A percentile compares a stretch with the other conserved stretches of the same genome.
These are phyloP conservation scores for Cucumis cinereus DNA, from an alignment of 306 rosid species.

Conservation along the genomic window DNA sequence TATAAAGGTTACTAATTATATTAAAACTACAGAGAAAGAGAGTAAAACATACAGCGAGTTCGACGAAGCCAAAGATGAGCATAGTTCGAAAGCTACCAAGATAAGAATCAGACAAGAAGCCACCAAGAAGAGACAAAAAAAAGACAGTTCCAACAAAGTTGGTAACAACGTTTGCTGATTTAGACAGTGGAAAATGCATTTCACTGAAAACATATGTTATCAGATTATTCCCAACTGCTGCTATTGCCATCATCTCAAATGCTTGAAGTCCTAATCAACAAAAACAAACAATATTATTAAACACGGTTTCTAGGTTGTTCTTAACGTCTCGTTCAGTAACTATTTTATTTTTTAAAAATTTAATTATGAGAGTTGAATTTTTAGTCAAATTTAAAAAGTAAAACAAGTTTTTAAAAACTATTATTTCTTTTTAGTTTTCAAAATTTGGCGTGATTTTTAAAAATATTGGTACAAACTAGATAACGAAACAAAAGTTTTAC, in stretches of 20 bases:
- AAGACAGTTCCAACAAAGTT: constrained; percentile 52
- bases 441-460: too few relatives aligned
- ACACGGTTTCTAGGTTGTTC: too few relatives aligned
- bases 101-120: constrained; percentile 53
- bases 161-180: constrained; percentile 51
- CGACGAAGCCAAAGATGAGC: constrained; percentile 42
- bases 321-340: too few relatives aligned
- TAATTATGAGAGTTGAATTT: too few relatives aligned
- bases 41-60: constrained; percentile 31
- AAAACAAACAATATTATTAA: neutral
- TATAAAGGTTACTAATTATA: too few relatives aligned
- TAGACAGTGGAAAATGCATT: constrained; percentile 52
- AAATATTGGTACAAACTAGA: too few relatives aligned
- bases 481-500: too few relatives aligned
- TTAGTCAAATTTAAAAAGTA: too few relatives aligned
- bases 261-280: constrained; percentile 42
- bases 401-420: too few relatives aligned
- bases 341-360: too few relatives aligned
- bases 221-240: constrained; percentile 52
- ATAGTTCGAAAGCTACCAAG: constrained; percentile 55
- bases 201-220: constrained; percentile 44
- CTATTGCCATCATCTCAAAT: constrained; percentile 64
- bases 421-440: too few relatives aligned
- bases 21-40: too few relatives aligned
- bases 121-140: constrained; percentile 51